phyloP scores from a whole-genome alignment of 73 alveolate genomes.

The Durusdinium trenchii region DNA sequence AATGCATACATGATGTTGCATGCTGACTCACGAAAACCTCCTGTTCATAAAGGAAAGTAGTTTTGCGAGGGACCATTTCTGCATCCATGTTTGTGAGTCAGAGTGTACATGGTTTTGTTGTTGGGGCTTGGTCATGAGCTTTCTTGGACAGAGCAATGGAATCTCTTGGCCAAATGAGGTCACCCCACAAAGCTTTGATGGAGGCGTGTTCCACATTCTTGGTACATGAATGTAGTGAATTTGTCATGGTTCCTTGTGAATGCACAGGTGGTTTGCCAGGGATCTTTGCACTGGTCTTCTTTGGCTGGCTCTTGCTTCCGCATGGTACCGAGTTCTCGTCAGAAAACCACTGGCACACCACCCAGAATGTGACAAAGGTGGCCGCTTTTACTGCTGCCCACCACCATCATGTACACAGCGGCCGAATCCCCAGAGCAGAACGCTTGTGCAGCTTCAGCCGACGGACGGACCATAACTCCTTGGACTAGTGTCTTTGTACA shows the following conservation, averaged over 20 bases:
- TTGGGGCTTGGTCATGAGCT: too few species aligned
- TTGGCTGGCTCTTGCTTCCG: slow-evolving; percentile 88
- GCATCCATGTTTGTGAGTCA: too few species aligned
- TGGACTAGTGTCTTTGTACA: too few species aligned
- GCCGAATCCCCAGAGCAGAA: not conserved
- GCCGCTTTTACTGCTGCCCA: slow-evolving; percentile 82
- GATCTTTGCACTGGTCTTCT: slow-evolving; percentile 41
- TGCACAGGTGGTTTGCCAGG: slow-evolving; percentile 58
- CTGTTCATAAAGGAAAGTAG: too few species aligned
- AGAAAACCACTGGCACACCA: too few species aligned
- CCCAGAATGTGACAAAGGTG: slow-evolving; percentile 61
- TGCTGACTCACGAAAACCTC: too few species aligned
- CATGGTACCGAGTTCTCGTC: not conserved
- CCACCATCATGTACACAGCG: slow-evolving; percentile 87
- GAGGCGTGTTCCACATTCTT: slow-evolving; percentile 20
- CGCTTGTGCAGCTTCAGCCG: not conserved
- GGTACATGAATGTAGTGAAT: not conserved
- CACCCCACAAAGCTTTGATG: slow-evolving; percentile 8
- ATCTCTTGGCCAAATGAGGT: not conserved
- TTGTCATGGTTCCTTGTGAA: not conserved
- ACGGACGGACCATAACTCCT: not conserved
- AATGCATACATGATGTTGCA: too few species aligned
- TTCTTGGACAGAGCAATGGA: not conserved
- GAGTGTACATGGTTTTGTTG: too few species aligned
- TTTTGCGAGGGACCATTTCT: too few species aligned